Evolutionary conservation across 768 basidiomycete species (phyloP).

Genomic region (Russula emetica): DNA sequence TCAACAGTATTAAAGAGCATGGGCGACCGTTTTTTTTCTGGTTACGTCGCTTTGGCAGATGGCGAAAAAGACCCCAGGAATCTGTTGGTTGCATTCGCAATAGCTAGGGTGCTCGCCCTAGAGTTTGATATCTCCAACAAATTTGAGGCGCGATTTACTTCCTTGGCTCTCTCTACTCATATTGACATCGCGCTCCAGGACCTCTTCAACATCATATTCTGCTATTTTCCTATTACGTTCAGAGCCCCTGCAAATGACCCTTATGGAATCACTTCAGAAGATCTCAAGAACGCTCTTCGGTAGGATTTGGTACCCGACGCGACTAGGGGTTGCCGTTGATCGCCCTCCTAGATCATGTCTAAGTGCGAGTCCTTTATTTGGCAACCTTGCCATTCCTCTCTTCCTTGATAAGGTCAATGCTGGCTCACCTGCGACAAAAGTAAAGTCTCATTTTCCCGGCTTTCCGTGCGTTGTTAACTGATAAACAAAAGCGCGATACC

Average conservation of each 20-base stretch:
- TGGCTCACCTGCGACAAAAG: conserved; percentile 80
- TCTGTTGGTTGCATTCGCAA: conserved; percentile 82
- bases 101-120: conserved; percentile 77
- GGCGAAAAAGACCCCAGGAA: conserved; percentile 98
- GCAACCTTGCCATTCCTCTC: conserved; percentile 76
- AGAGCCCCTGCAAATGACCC: conserved; percentile 91
- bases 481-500: conserved; percentile 66
- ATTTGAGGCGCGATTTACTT: conserved; percentile 60
- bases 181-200: conserved; percentile 45
- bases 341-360: conserved; percentile 54
- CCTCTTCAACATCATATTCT: conserved; percentile 92
- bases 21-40: conserved; percentile 66
- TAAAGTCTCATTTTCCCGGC: conserved; percentile 32
- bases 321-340: background rate
- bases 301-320: conserved; percentile 31
- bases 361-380: conserved; percentile 75
- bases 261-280: conserved; percentile 85
- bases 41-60: conserved; percentile 78
- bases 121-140: conserved; percentile 77
- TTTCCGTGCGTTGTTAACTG: conserved; percentile 8
- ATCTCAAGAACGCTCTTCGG: conserved; percentile 73
- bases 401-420: conserved; percentile 90
- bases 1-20: conserved; percentile 60
- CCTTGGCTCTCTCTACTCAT: background rate
- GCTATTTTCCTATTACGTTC: conserved; percentile 98